A percentile compares a stretch with the other conserved stretches of the same genome.
Conservation (phyloP, 2,329 filamentous ascomycete species). For the Alternaria sp. region DNA sequence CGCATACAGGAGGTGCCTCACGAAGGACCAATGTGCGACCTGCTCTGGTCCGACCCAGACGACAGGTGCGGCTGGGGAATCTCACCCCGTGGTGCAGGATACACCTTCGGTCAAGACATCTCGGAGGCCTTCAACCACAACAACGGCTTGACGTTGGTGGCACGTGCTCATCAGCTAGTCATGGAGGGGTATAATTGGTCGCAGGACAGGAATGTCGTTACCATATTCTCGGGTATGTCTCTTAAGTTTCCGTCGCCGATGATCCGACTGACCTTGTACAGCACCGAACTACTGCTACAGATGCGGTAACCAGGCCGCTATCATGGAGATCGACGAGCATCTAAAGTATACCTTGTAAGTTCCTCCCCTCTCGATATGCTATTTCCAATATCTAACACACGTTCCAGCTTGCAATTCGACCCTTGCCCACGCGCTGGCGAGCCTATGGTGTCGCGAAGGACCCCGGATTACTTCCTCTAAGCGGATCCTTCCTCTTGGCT, state of each 20-base stretch:
- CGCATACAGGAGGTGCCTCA: conserved; percentile 74
- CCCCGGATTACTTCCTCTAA: conserved; percentile 97
- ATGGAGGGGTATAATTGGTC: conserved; percentile 99
- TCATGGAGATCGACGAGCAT: conserved; percentile 99
- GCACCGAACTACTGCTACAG: conserved; percentile 87
- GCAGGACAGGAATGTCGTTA: conserved; percentile 96
- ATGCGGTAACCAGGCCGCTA: conserved; percentile 98
- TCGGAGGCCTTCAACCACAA: conserved; percentile 99
- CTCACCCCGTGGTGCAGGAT: conserved; percentile 90
- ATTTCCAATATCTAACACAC: conserved; percentile 26
- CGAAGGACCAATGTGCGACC: conserved; percentile 77
- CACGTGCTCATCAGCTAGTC: conserved; percentile 94
- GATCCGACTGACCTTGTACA: conserved; percentile 43
- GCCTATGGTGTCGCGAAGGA: conserved; percentile 95
- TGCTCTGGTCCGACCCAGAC: conserved; percentile 89
- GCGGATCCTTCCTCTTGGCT: conserved; percentile 16
- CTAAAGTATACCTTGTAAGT: conserved; percentile 99
- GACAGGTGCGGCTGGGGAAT: conserved; percentile 97
- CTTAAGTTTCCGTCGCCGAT: background rate
- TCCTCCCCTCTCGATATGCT: background rate
- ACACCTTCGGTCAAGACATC: conserved; percentile 96
- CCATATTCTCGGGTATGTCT: conserved; percentile 81
- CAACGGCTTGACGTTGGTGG: conserved; percentile 94
- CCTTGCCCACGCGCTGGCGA: conserved; percentile 96
- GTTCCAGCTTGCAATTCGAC: conserved; percentile 93